Evolutionary conservation across 1,284 basidiomycete genomes (phyloP), one percentile per base, ranked within the genome.

Genomic region (Ceratobasidium sp.): DNA sequence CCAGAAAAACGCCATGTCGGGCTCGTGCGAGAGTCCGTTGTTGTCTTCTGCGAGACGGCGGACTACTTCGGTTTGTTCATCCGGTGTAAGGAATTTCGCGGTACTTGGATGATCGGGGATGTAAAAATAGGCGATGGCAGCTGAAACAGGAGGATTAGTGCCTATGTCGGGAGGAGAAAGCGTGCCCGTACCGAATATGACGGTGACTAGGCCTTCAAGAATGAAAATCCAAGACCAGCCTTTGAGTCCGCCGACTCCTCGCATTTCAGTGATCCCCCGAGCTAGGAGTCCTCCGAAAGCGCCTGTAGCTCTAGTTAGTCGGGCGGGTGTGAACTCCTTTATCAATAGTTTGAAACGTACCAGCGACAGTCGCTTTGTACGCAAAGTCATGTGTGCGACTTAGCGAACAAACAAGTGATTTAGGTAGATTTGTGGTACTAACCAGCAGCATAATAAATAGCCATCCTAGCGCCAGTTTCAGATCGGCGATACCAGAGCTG

Each of bases 141-240:
- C 69, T 72, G 23, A 7, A 16, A 18, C 2, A 43, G 16, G 1
- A 23, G 30, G 23, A 28, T 49, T n/a, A 30, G 9, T 41, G 4
- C 5, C 18, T 18, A 2, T 26, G 16, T 4, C 21, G 43, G 11
- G 7, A 23, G 8, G 21, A 41, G 49, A 16, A 23, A 18, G 16
- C 1, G 11, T 38, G 13, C 8, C 43, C 58, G 59, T 54, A 44
- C 69, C 87, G 54, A 84, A 82, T 8, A 87, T 26, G 38, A 92
- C 82, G 0, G 92, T 94, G 52, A 87, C 83, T 46, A 93, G 82
- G 11, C 91, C 92, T 80, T 93, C 91, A 2, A 94, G 82, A 74
- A 93, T 92, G 80, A 92, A 91, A 70, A 92, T 91, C 89, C 89
- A 90, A 14, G 85, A 82, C 85, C 78, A 80, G 14, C 82, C 89